Evolutionary conservation across 1,284 basidiomycete species (phyloP), one percentile per base, ranked within the genome.

Genomic region (Ustilago crameri): DNA sequence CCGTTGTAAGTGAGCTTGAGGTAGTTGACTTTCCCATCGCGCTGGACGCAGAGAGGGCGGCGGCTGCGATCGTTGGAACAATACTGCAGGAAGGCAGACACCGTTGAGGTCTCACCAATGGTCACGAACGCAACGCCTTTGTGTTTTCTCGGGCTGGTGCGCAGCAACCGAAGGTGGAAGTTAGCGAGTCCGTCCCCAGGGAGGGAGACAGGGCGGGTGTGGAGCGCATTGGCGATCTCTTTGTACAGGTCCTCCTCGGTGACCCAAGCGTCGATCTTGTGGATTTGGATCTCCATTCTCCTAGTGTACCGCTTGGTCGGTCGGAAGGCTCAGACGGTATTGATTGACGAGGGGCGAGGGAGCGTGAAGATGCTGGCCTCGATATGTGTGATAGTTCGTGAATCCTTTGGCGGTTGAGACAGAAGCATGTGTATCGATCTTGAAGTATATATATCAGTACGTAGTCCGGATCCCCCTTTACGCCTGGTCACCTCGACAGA

Each of bases 191-290:
- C 49, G 18, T 59, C 40, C 0, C 56, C 53, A 4, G 51, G 32
- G 9, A 57, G 38, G 12, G 46, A 51, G 17, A 69, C 61, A 14
- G 66, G 66, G 7, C 30, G 43, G 8, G 38, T 52, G 42, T 69
- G 66, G 3, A 69, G 51, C 17, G 60, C 66, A 17, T 14, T 12
- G 18, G 66, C 60, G 26, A 64, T 34, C 22, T 34, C 48, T 18
- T 37, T 55, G 60, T 69, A 64, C 3, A 69, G 53, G n/a, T 64
- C 55, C 15, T 69, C 55, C 24, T 60, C 51, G 26, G 47, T 60
- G 42, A 63, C 66, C 66, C 66, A 69, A 0, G 38, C 9, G 20
- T 64, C 51, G 48, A 69, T 69, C 3, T 41, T 18, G 5, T 54
- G 43, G 32, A 69, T 35, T 9, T 34, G 51, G 17, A 69, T 37